Base-by-base conservation (phyloP, 2,329 filamentous ascomycete species). In the Teratosphaeria nubilosa region DNA sequence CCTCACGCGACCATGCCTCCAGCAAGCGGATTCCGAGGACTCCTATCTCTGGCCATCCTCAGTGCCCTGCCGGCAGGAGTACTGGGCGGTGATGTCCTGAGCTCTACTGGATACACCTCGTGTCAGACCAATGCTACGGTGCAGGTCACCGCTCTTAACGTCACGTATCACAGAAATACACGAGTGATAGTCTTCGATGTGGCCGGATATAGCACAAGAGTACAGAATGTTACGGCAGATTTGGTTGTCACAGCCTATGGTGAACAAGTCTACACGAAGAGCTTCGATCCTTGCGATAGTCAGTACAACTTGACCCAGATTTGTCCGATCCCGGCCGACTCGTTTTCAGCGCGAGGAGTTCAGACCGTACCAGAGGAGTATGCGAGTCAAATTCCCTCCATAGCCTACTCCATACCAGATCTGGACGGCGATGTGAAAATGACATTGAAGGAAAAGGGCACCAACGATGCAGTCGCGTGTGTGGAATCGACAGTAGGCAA, bases 391-490 rank as follows among this genome's bases (percentile, higher is more conserved):
- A 92, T 99, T 48, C 94, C 94, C 1, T 77, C 83, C 2, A 95
- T 99, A 64, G 92, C 92, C 13, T 99, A 96, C 76, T 82, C 83
- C 60, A 80, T 99, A 32, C 94, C 94, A 54, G 91, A 99, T 71
- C 87, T 99, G 65, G 86, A 92, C 57, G 92, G 92, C 41, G 76
- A 86, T 67, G 94, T 91, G 34, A 94, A 86, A 51, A 77, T 99
- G 62, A 77, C 90, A 69, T 81, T 99, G 52, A 85, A 81, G 60
- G 82, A 86, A 34, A 74, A 83, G 45, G 82, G 86, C 32, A 55
- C 7, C 30, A 80, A 79, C 45, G 68, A 80, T 34, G 79, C 86
- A 50, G 81, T 96, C 9, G 91, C 90, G 24, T 99, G 94, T 73
- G 86, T 97, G 55, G 78, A 87, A 66, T 91, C 91, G 0, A 78